These are phyloP conservation scores for Phaeosphaeriaceae sp. DNA, from an alignment of 2,329 filamentous ascomycete species.

Conservation along the genomic window DNA sequence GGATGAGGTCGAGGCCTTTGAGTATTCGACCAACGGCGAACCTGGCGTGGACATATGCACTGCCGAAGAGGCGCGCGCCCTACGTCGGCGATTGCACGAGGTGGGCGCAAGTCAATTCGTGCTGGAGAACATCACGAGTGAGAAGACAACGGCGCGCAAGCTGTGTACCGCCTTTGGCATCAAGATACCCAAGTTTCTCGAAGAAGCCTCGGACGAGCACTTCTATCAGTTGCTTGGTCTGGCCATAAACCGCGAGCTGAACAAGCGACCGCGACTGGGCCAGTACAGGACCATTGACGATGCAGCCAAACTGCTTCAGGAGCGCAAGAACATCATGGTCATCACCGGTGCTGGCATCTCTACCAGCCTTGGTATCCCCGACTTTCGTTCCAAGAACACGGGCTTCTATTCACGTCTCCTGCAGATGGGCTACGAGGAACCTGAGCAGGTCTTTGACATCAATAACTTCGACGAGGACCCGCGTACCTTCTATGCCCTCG, in stretches of 20 bases:
- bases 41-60: conserved; percentile 36
- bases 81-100: conserved; percentile 73
- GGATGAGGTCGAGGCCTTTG: conserved; percentile 39
- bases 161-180: conserved; percentile 87
- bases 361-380: conserved; percentile 93
- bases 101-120: conserved; percentile 82
- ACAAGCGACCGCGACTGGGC: conserved; percentile 78
- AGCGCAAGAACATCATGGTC: conserved; percentile 84
- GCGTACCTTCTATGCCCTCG: conserved; percentile 85
- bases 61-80: conserved; percentile 65
- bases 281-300: conserved; percentile 88
- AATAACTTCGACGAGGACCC: conserved; percentile 85
- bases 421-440: conserved; percentile 78
- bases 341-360: conserved; percentile 96
- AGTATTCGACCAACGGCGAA: conserved; percentile 33
- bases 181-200: conserved; percentile 73
- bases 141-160: conserved; percentile 77
- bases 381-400: conserved; percentile 92
- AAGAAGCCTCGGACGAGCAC: conserved; percentile 72
- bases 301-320: conserved; percentile 76
- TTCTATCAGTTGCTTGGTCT: conserved; percentile 78
- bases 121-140: conserved; percentile 60
- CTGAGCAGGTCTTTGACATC: conserved; percentile 96
- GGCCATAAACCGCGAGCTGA: conserved; percentile 79
- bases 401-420: conserved; percentile 88